Evolutionary conservation across 352 stramenopile species (phyloP).

Genomic region (Globisporangium middletonii): DNA sequence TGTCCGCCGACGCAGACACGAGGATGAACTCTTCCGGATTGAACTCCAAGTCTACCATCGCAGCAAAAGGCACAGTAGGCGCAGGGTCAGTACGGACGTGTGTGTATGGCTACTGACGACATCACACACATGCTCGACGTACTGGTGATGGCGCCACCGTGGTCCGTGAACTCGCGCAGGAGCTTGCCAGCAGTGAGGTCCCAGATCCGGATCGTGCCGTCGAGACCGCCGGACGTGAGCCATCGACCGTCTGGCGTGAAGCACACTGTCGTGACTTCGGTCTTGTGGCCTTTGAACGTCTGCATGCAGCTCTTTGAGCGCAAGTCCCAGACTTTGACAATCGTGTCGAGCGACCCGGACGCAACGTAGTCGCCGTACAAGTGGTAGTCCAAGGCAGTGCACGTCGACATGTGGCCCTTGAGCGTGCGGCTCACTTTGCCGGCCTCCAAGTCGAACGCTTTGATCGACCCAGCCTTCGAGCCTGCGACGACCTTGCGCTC

Average conservation of each 20-base stretch:
- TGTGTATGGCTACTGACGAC: neutral
- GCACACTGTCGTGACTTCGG: conserved; percentile 66
- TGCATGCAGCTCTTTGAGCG: conserved; percentile 85
- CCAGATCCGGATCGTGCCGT: conserved; percentile 82
- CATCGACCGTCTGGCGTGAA: conserved; percentile 81
- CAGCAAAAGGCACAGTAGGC: neutral
- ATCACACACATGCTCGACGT: neutral
- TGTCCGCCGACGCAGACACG: conserved; percentile 68
- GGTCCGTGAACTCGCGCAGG: conserved; percentile 68
- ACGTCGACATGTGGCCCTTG: conserved; percentile 83
- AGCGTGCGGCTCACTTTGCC: conserved; percentile 74
- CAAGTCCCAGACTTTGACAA: conserved; percentile 85
- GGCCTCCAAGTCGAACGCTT: conserved; percentile 77
- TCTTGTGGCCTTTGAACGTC: conserved; percentile 78
- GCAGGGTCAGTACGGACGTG: neutral
- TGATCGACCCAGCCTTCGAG: conserved; percentile 77
- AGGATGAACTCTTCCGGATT: conserved; percentile 86
- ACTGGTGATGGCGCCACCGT: conserved; percentile 67
- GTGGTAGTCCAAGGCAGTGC: conserved; percentile 77
- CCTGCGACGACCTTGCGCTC: conserved; percentile 75
- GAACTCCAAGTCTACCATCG: conserved; percentile 50
- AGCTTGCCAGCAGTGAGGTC: conserved; percentile 76
- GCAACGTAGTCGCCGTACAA: conserved; percentile 84
- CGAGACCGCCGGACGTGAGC: conserved; percentile 69
- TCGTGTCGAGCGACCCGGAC: conserved; percentile 74